Evolutionary conservation across 352 stramenopile genomes (phyloP).

Genomic region (Phytopythium mirpurense): DNA sequence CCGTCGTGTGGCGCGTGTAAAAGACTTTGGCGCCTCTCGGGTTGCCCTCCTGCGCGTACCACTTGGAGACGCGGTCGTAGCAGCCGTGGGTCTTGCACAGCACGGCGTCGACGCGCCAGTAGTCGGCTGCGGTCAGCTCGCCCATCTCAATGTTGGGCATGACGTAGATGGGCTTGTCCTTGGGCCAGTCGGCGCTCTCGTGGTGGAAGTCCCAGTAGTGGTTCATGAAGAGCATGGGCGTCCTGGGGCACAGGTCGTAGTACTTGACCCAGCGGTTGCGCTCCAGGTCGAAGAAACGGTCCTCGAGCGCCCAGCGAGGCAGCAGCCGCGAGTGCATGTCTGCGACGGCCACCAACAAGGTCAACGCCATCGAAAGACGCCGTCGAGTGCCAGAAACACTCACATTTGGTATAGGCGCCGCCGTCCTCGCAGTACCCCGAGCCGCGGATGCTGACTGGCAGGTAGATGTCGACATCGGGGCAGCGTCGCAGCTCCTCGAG

Average conservation of each 20-base stretch:
- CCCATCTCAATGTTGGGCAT: slow-evolving; percentile 58
- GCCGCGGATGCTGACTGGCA: slow-evolving; percentile 24
- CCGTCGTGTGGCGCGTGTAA: slow-evolving; percentile 51
- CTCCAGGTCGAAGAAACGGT: slow-evolving; percentile 19
- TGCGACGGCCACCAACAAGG: slow-evolving; percentile 7
- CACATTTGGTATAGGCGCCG: slow-evolving; percentile 42
- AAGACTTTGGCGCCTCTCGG: slow-evolving; percentile 22
- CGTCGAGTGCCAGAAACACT: slow-evolving; percentile 7
- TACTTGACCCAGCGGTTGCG: slow-evolving; percentile 26
- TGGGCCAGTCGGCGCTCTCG: slow-evolving; percentile 13
- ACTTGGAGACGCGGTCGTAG: slow-evolving; percentile 29
- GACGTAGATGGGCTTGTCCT: slow-evolving; percentile 36
- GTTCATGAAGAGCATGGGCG: slow-evolving; percentile 51
- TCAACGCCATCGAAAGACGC: not conserved
- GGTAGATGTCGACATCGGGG: slow-evolving; percentile 43
- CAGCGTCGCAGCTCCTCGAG: slow-evolving; percentile 29
- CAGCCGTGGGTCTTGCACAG: slow-evolving; percentile 55
- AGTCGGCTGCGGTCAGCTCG: slow-evolving; percentile 35
- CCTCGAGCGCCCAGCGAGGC: slow-evolving; percentile 22
- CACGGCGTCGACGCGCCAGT: slow-evolving; percentile 45
- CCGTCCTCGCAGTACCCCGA: slow-evolving; percentile 54
- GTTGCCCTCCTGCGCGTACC: slow-evolving; percentile 47
- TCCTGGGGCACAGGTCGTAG: slow-evolving; percentile 48
- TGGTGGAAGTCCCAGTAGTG: slow-evolving; percentile 41
- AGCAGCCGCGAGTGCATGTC: slow-evolving; percentile 27